These are phyloP conservation scores for Colletotrichum sojae DNA, from an alignment of 2,329 filamentous ascomycete genomes.

Conservation along the genomic window DNA sequence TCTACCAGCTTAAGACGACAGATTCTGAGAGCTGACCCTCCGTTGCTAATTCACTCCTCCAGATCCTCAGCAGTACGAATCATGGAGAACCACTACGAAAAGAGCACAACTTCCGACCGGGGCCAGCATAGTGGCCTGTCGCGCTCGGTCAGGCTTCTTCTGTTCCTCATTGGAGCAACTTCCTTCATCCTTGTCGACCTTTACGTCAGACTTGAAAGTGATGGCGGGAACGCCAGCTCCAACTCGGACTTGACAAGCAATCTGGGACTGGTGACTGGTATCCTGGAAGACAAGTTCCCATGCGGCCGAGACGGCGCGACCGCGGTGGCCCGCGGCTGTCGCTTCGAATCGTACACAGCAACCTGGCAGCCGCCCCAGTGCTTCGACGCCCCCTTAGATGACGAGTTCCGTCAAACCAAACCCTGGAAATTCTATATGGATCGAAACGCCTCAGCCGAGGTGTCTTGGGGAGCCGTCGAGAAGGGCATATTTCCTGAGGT, in stretches of 20 bases:
- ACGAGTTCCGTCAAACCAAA: not conserved
- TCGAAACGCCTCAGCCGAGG: not conserved
- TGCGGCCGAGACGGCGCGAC: constrained; percentile 9
- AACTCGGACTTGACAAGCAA: not conserved
- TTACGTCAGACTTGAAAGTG: not conserved
- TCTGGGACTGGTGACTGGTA: not conserved
- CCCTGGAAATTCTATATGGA: constrained; percentile 4
- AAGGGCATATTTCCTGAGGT: not conserved
- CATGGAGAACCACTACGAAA: too few species aligned
- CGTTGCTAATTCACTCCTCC: too few species aligned
- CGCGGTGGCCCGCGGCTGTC: constrained; percentile 5
- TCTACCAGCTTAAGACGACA: too few species aligned
- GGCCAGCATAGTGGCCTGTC: too few species aligned
- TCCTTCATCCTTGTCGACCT: not conserved
- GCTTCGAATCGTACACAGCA: constrained; percentile 22
- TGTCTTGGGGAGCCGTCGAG: not conserved
- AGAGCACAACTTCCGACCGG: too few species aligned
- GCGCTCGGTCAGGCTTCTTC: not conserved
- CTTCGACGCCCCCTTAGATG: constrained; percentile 8
- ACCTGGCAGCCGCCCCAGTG: constrained; percentile 16
- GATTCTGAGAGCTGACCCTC: too few species aligned
- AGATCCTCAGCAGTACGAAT: too few species aligned
- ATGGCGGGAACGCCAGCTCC: not conserved
- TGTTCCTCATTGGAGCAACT: not conserved
- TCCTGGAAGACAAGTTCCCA: not conserved